Conservation (phyloP, 352 stramenopile species). For the Aphanomyces euteiches region DNA sequence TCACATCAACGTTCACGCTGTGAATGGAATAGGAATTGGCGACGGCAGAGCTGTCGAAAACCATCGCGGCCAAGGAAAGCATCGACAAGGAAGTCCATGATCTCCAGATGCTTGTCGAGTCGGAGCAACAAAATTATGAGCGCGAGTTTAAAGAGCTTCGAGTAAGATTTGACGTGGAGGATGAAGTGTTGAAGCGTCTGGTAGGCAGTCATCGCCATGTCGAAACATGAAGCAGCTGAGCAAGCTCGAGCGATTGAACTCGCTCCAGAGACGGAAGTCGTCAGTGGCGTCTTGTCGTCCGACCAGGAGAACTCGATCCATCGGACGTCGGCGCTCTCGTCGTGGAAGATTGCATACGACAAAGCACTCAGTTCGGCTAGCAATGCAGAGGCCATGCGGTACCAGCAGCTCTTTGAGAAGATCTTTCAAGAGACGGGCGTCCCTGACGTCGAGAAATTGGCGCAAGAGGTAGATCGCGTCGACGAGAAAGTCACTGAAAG, state of each 20-base stretch:
- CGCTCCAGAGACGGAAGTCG: constrained; percentile 46
- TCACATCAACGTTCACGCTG: neutral
- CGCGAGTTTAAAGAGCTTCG: constrained; percentile 54
- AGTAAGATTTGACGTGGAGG: neutral
- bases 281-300: constrained; percentile 6
- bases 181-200: neutral
- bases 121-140: constrained; percentile 57
- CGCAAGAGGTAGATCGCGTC: constrained; percentile 33
- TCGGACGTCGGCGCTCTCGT: constrained; percentile 53
- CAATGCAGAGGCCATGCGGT: constrained; percentile 51
- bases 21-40: constrained; percentile 38
- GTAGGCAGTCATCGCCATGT: constrained; percentile 26
- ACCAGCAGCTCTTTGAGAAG: constrained; percentile 56
- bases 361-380: constrained; percentile 46
- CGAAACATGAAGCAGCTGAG: constrained; percentile 17
- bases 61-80: constrained; percentile 43
- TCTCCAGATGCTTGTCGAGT: constrained; percentile 48
- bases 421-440: constrained; percentile 59
- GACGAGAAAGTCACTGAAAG: neutral
- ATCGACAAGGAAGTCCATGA: constrained; percentile 48
- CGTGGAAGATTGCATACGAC: constrained; percentile 75
- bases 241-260: constrained; percentile 27
- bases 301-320: constrained; percentile 44
- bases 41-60: constrained; percentile 44
- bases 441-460: constrained; percentile 47